Conservation (phyloP, 345 rosid species). For the Eucalyptus urophylla region DNA sequence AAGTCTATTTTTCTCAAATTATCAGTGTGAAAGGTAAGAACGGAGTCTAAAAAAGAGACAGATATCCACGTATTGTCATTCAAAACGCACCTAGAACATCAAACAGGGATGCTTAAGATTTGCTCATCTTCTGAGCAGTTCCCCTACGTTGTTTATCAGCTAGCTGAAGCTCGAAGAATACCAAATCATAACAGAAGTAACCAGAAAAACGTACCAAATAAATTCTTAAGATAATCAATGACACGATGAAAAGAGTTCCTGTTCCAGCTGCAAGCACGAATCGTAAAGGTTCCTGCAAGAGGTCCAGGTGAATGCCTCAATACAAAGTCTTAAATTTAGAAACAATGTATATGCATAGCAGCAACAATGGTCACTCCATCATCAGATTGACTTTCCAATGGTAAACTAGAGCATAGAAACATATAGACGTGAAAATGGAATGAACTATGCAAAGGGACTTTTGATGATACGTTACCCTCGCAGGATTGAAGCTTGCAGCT, state of each 20-base stretch:
- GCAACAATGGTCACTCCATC: neutral
- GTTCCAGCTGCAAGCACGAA: slow-evolving; percentile 88
- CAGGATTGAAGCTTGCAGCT: slow-evolving; percentile 94
- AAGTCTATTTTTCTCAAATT: neutral
- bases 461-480: slow-evolving; percentile 28
- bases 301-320: neutral
- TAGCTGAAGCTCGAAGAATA: neutral
- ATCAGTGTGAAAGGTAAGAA: neutral
- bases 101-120: neutral
- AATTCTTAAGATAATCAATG: slow-evolving; percentile 70
- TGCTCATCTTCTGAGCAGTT: neutral
- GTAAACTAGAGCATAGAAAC: neutral
- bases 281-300: slow-evolving; percentile 72
- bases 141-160: neutral
- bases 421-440: neutral
- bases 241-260: slow-evolving; percentile 79
- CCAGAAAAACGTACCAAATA: slow-evolving; percentile 48
- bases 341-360: neutral
- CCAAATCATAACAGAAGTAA: neutral
- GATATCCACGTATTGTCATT: neutral
- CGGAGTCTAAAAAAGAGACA: neutral
- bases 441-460: neutral
- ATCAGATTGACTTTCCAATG: neutral
- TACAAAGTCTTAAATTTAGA: neutral
- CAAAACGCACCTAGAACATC: neutral